Evolutionary conservation across 768 basidiomycete species (phyloP).

Genomic region (Tubosaeta sp.): DNA sequence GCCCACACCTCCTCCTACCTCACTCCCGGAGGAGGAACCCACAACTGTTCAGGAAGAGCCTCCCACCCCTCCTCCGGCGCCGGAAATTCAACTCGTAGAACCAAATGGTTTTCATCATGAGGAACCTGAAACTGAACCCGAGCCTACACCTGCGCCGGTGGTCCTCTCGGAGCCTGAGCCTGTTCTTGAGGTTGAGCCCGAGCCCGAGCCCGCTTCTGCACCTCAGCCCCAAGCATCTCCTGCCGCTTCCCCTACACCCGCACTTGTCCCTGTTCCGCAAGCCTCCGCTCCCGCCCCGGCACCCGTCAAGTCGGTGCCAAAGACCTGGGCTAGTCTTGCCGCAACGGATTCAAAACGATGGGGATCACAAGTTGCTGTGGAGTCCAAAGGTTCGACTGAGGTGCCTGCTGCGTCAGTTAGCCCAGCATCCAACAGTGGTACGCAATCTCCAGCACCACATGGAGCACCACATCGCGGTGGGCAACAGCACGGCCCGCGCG

Average conservation of each 20-base stretch:
- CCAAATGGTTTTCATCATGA: conserved; percentile 37
- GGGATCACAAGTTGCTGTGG: conserved; percentile 77
- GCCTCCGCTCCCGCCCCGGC: conserved; percentile 27
- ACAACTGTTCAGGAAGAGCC: conserved; percentile 33
- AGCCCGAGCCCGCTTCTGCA: conserved; percentile 27
- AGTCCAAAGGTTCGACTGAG: conserved; percentile 73
- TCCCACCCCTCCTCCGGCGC: conserved; percentile 31
- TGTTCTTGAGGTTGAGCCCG: conserved; percentile 21
- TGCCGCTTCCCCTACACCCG: conserved; percentile 27
- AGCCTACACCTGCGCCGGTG: conserved; percentile 24
- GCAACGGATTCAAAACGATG: conserved; percentile 80
- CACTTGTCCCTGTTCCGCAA: conserved; percentile 25
- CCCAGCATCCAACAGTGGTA: conserved; percentile 40
- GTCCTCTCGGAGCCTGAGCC: conserved; percentile 24
- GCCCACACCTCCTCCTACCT: conserved; percentile 26
- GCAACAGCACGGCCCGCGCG: conserved; percentile 36
- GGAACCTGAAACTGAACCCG: conserved; percentile 31
- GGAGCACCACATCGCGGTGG: conserved; percentile 30
- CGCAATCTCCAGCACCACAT: conserved; percentile 31
- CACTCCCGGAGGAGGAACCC: conserved; percentile 35
- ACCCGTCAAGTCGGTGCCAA: conserved; percentile 49
- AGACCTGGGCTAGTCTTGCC: conserved; percentile 91
- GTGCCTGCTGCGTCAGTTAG: conserved; percentile 39
- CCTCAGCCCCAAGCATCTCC: conserved; percentile 9
- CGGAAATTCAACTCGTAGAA: conserved; percentile 41